Conservation (phyloP, 2,329 filamentous ascomycete species). For the Pyricularia pennisetigena region DNA sequence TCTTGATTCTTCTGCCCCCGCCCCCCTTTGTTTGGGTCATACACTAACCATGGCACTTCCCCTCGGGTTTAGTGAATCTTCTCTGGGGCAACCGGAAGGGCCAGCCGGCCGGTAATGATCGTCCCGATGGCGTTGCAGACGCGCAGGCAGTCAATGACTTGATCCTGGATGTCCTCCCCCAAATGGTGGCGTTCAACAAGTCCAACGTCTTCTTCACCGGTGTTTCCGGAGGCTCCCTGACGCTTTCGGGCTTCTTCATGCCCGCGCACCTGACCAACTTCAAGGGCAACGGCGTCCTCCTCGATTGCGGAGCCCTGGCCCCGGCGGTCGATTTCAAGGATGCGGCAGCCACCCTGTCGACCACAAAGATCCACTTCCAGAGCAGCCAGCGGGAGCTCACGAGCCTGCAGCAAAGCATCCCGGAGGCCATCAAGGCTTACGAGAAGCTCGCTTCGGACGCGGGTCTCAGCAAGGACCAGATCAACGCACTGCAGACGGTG, state of each 20-base stretch:
- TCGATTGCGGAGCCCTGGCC: constrained; percentile 44
- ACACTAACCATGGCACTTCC: background rate
- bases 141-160: constrained; percentile 44
- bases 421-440: constrained; percentile 37
- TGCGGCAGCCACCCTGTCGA: constrained; percentile 25
- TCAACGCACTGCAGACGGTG: constrained; percentile 44
- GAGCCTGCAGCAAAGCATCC: constrained; percentile 38
- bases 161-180: constrained; percentile 35
- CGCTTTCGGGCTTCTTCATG: constrained; percentile 47
- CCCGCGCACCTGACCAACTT: constrained; percentile 45
- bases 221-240: constrained; percentile 42
- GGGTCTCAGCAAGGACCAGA: constrained; percentile 31
- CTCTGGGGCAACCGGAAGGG: constrained; percentile 54
- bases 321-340: constrained; percentile 42
- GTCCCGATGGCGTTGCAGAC: constrained; percentile 45
- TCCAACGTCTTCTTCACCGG: constrained; percentile 46
- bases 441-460: constrained; percentile 33
- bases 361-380: constrained; percentile 46
- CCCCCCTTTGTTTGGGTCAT: background rate
- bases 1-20: background rate
- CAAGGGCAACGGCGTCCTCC: constrained; percentile 32
- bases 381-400: constrained; percentile 40
- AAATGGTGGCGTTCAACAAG: constrained; percentile 42
- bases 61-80: constrained; percentile 20
- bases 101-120: constrained; percentile 37